Evolutionary conservation across 1,284 basidiomycete species (phyloP), one percentile per base, ranked within the genome.

Genomic region (Malassezia dermatis): DNA sequence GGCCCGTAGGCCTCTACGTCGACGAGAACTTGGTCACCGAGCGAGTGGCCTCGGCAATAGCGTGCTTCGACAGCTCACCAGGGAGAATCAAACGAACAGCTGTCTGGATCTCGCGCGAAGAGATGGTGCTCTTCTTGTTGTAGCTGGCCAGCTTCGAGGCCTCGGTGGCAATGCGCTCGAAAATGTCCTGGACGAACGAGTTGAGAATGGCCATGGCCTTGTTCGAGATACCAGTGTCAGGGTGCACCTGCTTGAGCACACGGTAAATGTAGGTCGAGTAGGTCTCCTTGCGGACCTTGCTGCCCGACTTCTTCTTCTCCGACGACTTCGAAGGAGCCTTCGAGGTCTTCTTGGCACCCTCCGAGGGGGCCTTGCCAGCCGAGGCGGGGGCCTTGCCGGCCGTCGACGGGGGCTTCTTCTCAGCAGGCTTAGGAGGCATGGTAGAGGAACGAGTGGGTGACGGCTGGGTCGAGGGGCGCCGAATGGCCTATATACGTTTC

Each of bases 21-120:
- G 77, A 77, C 53, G 78, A 79, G 78, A 78, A 80, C 77, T 80
- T 80, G 77, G 80, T 81, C 46, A 73, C 69, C 55, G 77, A 77
- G 78, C 84, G 85, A 58, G 84, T 85, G 41, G 86, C 86, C 77
- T 88, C 86, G 19, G 84, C 86, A 77, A 88, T 85, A 71, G 84
- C 85, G 77, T 86, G 85, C 81, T 86, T 86, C 67, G 83, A 83
- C 53, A 85, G 78, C 76, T 86, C 84, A 75, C 83, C 83, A 53
- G 71, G 71, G 41, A 74, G 66, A 58, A 74, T 74, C 46, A 74
- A 65, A 28, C 71, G 69, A 45, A 72, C 71, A 28, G 65, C 71
- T 12, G 72, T 75, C 65, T 75, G 74, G 61, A 75, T 75, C 70
- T 75, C 73, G 61, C 71, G 71, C 61, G 73, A 73, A 43, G 70